Evolutionary conservation across 2,329 filamentous ascomycete species (phyloP), one percentile per base, ranked within the genome.

Genomic region (Xylariaceae sp.): DNA sequence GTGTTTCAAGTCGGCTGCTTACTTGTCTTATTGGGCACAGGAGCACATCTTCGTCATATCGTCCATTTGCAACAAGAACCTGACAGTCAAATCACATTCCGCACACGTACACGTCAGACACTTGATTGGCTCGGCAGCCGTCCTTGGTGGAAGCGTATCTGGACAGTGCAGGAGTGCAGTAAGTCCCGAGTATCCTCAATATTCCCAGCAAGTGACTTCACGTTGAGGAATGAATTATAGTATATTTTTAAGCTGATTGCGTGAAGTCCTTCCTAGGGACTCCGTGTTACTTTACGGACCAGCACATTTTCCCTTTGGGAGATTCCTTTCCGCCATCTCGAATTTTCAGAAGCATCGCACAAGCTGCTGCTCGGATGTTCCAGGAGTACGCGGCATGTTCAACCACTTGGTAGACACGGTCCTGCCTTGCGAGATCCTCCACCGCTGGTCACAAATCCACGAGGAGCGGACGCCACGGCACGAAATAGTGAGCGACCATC

Each of bases 91-190:
- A 34, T 31, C 7, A 41, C 38, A 29, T 44, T 44, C 19, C 42
- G 42, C 37, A 44, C 42, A 4, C 39, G 40, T 31, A 44, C 42
- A 19, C 38, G 34, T 19, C 34, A 44, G 18, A 35, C 42, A 18
- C 16, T 44, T 15, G 19, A 44, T 19, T 44, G 42, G 42, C 42
- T 44, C 19, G 42, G 15, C n/a, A 44, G 37, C n/a, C 34, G 42
- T 9, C 29, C 38, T 6, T 44, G 42, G 42, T 44, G 42, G 42
- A 18, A 15, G 11, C 42, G 42, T 9, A 44, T 44, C 15, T 44
- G 42, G 42, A 44, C 42, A 12, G 38, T 44, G 16, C 42, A 44
- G 31, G 42, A 44, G 34, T 44, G 42, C 24, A 44, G 22, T 26
- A 11, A 26, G 22, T 26, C 11, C n/a, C n/a, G n/a, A n/a, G 11